Conservation (phyloP, 2,329 filamentous ascomycete species). For the Ophiostoma perfectum region DNA sequence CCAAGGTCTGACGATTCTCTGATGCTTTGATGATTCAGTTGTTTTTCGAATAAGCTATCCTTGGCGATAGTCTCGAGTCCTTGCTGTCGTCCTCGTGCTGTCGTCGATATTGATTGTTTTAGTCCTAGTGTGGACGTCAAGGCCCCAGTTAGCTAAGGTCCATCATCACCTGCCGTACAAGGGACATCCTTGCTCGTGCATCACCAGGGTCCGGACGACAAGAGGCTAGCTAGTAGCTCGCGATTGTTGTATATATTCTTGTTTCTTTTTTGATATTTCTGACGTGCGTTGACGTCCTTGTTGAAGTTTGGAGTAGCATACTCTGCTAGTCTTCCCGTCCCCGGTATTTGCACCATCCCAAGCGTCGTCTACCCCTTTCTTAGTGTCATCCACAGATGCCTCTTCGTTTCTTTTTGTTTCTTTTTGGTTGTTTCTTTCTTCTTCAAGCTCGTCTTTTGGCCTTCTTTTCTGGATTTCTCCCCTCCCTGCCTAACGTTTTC, state of each 20-base stretch:
- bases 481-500: too few species aligned
- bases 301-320: not conserved
- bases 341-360: too few species aligned
- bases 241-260: not conserved
- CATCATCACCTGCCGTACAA: slow-evolving; percentile 3
- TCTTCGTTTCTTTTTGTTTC: not conserved
- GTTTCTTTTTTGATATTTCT: not conserved
- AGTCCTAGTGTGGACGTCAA: not conserved
- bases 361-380: not conserved
- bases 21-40: too few species aligned
- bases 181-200: slow-evolving; percentile 16
- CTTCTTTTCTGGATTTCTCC: too few species aligned
- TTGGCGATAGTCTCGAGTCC: not conserved
- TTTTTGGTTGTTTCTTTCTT: not conserved
- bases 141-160: slow-evolving; percentile 7
- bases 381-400: not conserved
- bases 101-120: not conserved
- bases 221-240: not conserved
- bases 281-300: not conserved
- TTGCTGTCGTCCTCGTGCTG: not conserved
- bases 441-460: not conserved
- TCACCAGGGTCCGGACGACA: slow-evolving; percentile 10
- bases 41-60: too few species aligned
- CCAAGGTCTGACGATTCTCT: too few species aligned
- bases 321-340: not conserved